A percentile compares a stretch with the other conserved stretches of the same genome.
These are phyloP conservation scores for Ilyonectria destructans DNA, from an alignment of 2,329 filamentous ascomycete genomes.

Conservation along the genomic window DNA sequence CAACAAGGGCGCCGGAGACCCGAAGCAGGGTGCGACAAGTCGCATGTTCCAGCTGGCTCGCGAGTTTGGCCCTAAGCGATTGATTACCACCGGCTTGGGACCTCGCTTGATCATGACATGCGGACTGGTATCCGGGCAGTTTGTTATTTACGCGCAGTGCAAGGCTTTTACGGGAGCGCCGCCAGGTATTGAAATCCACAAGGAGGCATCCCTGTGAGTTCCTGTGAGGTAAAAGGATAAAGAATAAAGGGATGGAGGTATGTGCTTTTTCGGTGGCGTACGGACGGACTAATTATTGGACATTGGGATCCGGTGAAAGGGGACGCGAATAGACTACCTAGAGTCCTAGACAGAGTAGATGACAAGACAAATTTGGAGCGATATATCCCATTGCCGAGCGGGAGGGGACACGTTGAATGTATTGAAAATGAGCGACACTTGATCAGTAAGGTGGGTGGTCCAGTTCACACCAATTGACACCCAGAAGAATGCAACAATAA, in stretches of 20 bases:
- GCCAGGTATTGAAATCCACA: conserved; percentile 68
- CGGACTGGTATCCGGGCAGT: conserved; percentile 67
- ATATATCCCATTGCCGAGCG: no score
- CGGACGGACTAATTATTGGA: neutral
- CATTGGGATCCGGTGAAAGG: neutral
- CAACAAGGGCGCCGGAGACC: conserved; percentile 69
- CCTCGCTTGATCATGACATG: conserved; percentile 70
- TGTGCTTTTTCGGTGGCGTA: conserved; percentile 24
- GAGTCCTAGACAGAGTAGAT: no score
- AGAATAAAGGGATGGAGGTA: conserved; percentile 19
- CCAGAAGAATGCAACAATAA: neutral
- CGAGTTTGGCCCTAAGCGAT: conserved; percentile 66
- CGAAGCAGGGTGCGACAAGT: conserved; percentile 63
- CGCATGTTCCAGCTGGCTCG: conserved; percentile 68
- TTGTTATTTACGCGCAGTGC: conserved; percentile 71
- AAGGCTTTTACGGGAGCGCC: conserved; percentile 68
- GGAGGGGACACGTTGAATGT: no score
- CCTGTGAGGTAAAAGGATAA: neutral
- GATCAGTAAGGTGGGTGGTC: no score
- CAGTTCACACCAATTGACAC: no score
- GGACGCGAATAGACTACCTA: no score
- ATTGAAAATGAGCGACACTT: no score
- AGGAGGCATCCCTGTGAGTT: conserved; percentile 56
- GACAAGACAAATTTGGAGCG: no score
- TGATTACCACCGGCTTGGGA: conserved; percentile 65